These are phyloP conservation scores for Talaromyces marneffei DNA, from an alignment of 2,329 filamentous ascomycete genomes.

Conservation along the genomic window DNA sequence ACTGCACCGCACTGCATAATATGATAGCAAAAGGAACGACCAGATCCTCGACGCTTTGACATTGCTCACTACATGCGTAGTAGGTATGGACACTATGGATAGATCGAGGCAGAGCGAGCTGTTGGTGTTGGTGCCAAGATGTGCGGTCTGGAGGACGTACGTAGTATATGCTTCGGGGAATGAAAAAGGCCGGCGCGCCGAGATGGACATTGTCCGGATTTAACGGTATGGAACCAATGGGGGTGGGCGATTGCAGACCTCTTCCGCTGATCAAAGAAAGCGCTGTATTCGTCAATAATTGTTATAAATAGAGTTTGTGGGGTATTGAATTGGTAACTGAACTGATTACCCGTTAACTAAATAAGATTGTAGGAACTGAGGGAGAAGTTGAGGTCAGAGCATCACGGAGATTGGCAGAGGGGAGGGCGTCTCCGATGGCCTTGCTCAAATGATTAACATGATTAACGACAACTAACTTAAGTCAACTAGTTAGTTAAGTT, in stretches of 20 bases:
- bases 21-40: background rate
- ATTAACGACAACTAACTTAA: too few relatives aligned
- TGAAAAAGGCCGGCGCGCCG: background rate
- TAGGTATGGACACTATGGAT: too few relatives aligned
- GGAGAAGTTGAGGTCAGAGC: background rate
- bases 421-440: background rate
- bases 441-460: too few relatives aligned
- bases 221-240: background rate
- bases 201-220: background rate
- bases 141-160: slow-evolving; percentile 1
- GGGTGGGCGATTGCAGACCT: too few relatives aligned
- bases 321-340: background rate
- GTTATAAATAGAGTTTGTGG: background rate
- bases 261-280: background rate
- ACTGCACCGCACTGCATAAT: background rate
- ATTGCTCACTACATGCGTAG: background rate
- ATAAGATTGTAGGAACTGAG: background rate
- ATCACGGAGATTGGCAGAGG: background rate
- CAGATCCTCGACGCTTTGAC: slow-evolving; percentile 4
- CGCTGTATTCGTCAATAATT: background rate
- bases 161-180: background rate
- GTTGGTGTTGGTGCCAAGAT: background rate
- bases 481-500: too few relatives aligned
- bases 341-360: background rate
- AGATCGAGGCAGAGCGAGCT: background rate